Evolutionary conservation across 495 filamentous ascomycete genomes (phyloP).

Genomic region (Talaromyces nanjingensis): DNA sequence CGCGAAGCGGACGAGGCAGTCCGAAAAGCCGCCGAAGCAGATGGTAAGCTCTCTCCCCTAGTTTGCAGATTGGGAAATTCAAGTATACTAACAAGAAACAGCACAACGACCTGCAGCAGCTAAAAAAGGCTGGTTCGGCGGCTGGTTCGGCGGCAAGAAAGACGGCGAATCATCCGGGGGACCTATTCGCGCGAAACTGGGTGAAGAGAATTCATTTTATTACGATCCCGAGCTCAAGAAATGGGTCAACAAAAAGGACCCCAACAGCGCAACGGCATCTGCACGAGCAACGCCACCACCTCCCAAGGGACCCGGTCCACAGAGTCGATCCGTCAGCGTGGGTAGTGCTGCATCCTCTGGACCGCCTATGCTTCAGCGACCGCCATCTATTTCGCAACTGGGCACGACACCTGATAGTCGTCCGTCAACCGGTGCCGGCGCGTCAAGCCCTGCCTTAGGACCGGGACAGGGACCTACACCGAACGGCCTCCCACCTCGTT

Average conservation of each 20-base stretch:
- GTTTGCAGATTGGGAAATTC: no score
- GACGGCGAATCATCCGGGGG: conserved; percentile 42
- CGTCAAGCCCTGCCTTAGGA: conserved; percentile 33
- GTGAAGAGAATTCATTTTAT: conserved; percentile 86
- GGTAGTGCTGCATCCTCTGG: conserved; percentile 26
- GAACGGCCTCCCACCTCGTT: conserved; percentile 20
- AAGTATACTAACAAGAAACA: conserved; percentile 23
- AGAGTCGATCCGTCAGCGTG: conserved; percentile 31
- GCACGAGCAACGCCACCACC: conserved; percentile 49
- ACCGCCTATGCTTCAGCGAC: conserved; percentile 14
- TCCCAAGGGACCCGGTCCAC: conserved; percentile 38
- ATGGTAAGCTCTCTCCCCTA: conserved; percentile 47
- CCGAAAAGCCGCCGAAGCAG: conserved; percentile 75
- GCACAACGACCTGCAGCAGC: conserved; percentile 31
- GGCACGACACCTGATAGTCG: conserved; percentile 21
- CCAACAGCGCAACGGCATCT: conserved; percentile 30
- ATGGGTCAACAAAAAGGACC: conserved; percentile 95
- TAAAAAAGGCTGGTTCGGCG: conserved; percentile 80
- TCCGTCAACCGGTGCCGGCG: conserved; percentile 33
- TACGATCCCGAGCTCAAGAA: conserved; percentile 92
- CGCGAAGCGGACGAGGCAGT: conserved; percentile 66
- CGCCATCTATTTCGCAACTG: conserved; percentile 25
- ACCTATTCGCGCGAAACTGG: conserved; percentile 92
- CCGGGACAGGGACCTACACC: conserved; percentile 14
- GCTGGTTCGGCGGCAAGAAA: conserved; percentile 79